Conservation (phyloP, 2,329 filamentous ascomycete genomes). For the Trichocomaceae sp. region DNA sequence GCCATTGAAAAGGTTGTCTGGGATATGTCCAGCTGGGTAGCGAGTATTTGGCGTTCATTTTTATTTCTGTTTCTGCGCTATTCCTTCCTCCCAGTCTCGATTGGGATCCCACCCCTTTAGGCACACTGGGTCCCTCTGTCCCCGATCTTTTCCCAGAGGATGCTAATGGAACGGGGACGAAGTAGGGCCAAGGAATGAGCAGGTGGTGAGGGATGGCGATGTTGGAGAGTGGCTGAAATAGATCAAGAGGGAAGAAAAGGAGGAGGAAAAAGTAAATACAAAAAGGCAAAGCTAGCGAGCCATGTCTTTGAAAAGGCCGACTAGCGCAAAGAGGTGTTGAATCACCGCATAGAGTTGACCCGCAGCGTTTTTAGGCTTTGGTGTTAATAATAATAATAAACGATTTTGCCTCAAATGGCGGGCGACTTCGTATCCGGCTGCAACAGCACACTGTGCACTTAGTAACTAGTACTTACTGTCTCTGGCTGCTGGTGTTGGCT, state of each 20-base stretch:
- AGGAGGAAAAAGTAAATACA: not conserved
- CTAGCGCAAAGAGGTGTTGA: not conserved
- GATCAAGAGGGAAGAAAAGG: not conserved
- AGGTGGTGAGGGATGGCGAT: not conserved
- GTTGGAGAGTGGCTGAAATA: not conserved
- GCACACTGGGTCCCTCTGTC: not conserved
- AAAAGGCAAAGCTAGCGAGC: not conserved
- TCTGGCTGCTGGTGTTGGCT: too few species aligned
- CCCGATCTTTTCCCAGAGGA: not conserved
- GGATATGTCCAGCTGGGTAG: constrained; percentile 9
- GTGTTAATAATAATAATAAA: not conserved
- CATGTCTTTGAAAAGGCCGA: not conserved
- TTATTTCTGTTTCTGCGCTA: not conserved
- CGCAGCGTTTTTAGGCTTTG: not conserved
- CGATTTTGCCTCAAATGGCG: not conserved
- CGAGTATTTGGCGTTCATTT: constrained; percentile 9
- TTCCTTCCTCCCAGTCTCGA: not conserved
- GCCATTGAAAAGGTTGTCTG: constrained; percentile 9
- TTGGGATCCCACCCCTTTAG: not conserved
- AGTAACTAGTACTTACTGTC: too few species aligned
- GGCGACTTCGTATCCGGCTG: not conserved
- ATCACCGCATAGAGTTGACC: not conserved
- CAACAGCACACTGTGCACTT: too few species aligned
- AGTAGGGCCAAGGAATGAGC: constrained; percentile 3
- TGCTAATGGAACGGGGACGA: not conserved